Base-by-base conservation (phyloP, 208 protist genomes). In the Borovskyia barvae region DNA sequence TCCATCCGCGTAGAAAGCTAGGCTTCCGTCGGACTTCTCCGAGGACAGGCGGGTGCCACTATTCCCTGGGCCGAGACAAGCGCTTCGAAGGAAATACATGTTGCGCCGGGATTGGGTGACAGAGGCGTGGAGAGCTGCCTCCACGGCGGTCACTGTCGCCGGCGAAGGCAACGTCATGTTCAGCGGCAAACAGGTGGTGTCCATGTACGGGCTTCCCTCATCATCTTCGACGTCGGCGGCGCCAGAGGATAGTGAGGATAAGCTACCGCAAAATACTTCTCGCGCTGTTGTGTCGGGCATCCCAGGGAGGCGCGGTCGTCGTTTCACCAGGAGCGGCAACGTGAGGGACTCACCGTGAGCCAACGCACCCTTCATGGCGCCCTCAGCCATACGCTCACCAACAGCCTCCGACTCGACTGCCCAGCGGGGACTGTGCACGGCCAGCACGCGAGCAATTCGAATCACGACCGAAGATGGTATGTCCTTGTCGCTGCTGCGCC, bases 1-100 rank as follows among this genome's bases (percentile, higher is more conserved):
- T 55, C 79, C 79, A 60, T 93, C 82, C n/a, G 81, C 66, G 67
- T 89, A 90, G 55, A 93, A 93, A 20, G 75, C 65, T 17, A 88
- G 53, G 24, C 62, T 73, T 11, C 54, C 66, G 28, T 43, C 45
- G 24, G 33, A 28, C 33, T 51, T 50, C n/a, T 52, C 32, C 14
- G 37, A 37, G 19, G 55, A 33, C 25, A 36, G 40, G 17, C 36
- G 43, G 15, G 47, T 66, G n/a, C 79, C 80, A 35, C 87, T 58
- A 11, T 46, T 39, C 28, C 83, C 87, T 0, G 81, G 73, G 12
- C 83, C 87, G 35, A 72, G 70, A 22, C 76, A 80, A 15, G 75
- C 75, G 36, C 67, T 85, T 28, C 60, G 76, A 70, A 90, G 49
- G 46, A 91, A 91, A 63, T 79, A 94, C 2, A 57, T 47, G 35